phyloP scores from a whole-genome alignment of 768 basidiomycete genomes.

The Fistulinella prunicolor region DNA sequence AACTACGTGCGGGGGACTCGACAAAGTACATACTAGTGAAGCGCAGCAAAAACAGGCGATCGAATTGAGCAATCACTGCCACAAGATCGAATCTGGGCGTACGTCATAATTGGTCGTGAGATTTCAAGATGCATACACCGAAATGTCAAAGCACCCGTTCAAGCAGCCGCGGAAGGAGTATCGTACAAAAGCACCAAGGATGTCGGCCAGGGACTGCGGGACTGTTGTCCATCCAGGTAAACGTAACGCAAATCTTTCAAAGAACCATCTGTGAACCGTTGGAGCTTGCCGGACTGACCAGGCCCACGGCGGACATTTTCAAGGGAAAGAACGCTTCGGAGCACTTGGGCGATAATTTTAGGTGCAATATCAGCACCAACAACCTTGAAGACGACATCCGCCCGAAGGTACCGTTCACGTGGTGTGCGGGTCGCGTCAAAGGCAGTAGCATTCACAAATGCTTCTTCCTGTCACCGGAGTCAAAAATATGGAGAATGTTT shows the following conservation, averaged over 20 bases:
- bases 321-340: slow-evolving; percentile 62
- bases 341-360: slow-evolving; percentile 57
- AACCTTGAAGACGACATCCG: slow-evolving; percentile 48
- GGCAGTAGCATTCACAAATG: slow-evolving; percentile 47
- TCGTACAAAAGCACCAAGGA: slow-evolving; percentile 55
- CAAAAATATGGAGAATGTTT: not conserved
- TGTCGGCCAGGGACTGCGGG: slow-evolving; percentile 64
- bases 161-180: slow-evolving; percentile 13
- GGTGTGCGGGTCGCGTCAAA: slow-evolving; percentile 46
- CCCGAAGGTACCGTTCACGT: slow-evolving; percentile 44
- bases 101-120: no score
- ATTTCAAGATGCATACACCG: no score
- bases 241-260: slow-evolving; percentile 49
- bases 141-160: slow-evolving; percentile 7
- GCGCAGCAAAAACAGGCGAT: no score
- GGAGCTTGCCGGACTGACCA: slow-evolving; percentile 61
- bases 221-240: slow-evolving; percentile 53
- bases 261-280: slow-evolving; percentile 49
- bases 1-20: no score
- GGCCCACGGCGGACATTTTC: slow-evolving; percentile 63
- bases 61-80: no score
- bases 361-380: slow-evolving; percentile 53
- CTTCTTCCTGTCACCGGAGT: slow-evolving; percentile 37
- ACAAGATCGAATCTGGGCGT: no score
- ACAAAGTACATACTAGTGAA: no score